Base-by-base conservation (phyloP, 2,329 filamentous ascomycete species). In the Exophiala xenobiotica region DNA sequence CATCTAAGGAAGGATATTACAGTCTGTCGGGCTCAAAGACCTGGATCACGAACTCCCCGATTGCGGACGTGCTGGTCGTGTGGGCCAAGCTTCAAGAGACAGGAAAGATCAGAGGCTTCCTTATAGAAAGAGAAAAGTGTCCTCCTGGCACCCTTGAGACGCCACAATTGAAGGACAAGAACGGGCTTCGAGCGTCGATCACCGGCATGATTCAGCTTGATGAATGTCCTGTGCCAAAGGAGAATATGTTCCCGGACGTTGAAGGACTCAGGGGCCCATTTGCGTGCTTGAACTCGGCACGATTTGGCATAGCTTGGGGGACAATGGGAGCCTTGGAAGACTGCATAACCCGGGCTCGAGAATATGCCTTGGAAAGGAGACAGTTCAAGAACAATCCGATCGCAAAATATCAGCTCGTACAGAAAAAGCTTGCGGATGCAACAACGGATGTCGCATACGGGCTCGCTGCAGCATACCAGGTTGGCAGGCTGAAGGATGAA, bases 121-220 rank as follows among this genome's bases (percentile, higher is more conserved):
- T 96, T 41, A 79, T 99, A 24, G 90, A 99, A 71, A 81, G 92
- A 61, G 82, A 83, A 61, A 80, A 89, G 61, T 95, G 91, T 65
- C 91, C 91, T 1, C 78, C 88, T 0, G 92, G 93, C 2, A 95
- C 91, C 0, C 78, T 99, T 11, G 90, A 93, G 69, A 99, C 93
- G 4, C 93, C 93, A 1, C 75, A 87, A 9, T 86, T 99, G 69
- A 95, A 95, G 76, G 83, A 97, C 75, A 99, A 99, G 80, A 96
- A 88, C 56, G 93, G 91, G 1, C 81, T 99, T 24, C 81, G 93
- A 52, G 93, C 93, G 9, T 95, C 89, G 9, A 87, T 96, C 58
- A 99, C 93, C 0, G 93, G 93, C 51, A 97, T 97, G 93, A 96
- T 99, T 60, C 90, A 96, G 62, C 80, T 99, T 66, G 92, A 96